Percentiles rank a stretch among this genome's conserved stretches.
Evolutionary conservation across 2,329 filamentous ascomycete genomes (phyloP).

Genomic region (Verticillium dahliae): DNA sequence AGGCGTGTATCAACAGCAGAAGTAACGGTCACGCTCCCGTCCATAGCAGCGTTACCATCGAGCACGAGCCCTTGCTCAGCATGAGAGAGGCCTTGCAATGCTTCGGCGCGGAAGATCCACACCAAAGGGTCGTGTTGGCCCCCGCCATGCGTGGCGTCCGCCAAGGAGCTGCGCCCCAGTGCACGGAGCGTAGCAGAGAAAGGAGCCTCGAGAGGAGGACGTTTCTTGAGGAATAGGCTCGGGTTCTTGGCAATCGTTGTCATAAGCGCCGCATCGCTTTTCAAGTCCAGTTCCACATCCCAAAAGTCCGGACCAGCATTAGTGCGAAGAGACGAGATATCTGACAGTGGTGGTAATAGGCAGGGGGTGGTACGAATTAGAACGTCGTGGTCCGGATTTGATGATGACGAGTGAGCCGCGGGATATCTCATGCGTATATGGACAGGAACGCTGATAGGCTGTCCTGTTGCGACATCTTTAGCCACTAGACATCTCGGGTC

Average conservation of each 20-base stretch:
- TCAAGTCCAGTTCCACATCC: constrained; percentile 74
- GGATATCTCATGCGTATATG: constrained; percentile 50
- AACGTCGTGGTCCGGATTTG: constrained; percentile 11
- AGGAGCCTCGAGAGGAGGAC: constrained; percentile 59
- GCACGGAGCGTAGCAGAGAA: constrained; percentile 72
- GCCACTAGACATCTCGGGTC: constrained; percentile 85
- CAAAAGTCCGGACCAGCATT: constrained; percentile 65
- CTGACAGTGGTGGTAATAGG: constrained; percentile 57
- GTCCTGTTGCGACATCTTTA: constrained; percentile 77
- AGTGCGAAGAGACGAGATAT: constrained; percentile 53
- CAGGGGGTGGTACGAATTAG: constrained; percentile 48
- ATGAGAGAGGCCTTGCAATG: constrained; percentile 47
- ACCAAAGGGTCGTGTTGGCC: constrained; percentile 48
- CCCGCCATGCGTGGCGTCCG: constrained; percentile 17
- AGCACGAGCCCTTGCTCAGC: constrained; percentile 62
- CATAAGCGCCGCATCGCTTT: constrained; percentile 52
- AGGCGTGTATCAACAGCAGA: constrained; percentile 63
- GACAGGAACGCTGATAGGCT: constrained; percentile 69
- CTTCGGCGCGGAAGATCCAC: constrained; percentile 66
- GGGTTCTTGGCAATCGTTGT: constrained; percentile 63
- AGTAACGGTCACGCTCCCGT: constrained; percentile 32
- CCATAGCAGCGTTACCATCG: constrained; percentile 40
- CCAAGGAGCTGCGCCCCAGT: constrained; percentile 42
- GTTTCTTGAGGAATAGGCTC: constrained; percentile 65
- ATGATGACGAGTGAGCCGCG: constrained; percentile 20